Evolutionary conservation across 371 early-diverging fungal genomes (phyloP), one percentile per base, ranked within the genome.

Genomic region (Dichotomocladium elegans): DNA sequence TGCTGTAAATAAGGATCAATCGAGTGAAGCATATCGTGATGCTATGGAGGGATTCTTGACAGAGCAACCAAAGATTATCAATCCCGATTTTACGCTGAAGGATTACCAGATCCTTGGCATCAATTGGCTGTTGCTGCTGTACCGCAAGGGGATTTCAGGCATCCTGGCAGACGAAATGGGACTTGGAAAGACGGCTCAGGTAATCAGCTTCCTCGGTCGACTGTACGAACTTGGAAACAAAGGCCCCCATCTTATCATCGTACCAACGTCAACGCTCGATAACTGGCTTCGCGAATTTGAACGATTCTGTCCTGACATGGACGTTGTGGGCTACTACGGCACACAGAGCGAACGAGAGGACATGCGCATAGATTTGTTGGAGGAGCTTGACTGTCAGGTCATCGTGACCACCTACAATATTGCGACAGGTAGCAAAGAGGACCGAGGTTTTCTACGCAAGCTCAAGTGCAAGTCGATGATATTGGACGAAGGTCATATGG

Each of bases 121-220:
- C 34, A 90, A 90, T 55, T 99, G 99, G 99, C 72, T 99, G 55
- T 68, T 81, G 12, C 72, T 94, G 51, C 67, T 96, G 24, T 90
- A 91, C 70, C 77, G 87, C 26, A 87, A 88, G 51, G 68, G 79
- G 0, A 80, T 90, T 0, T 90, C 92, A 2, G 92, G 94, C 4
- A 94, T 96, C 55, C 66, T 96, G 22, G 96, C 94, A 0, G 95
- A 94, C 60, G 93, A 94, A 77, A 95, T 94, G 95, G 99, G 98
- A 6, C 83, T 99, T 9, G 99, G 99, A n/a, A 99, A 99, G 68
- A 97, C 98, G 3, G 89, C 95, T 7, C 98, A 97, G 61, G 92
- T 94, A 5, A 96, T 98, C 57, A 72, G 89, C 26, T 91, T 95
- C 51, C 51, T 98, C 29, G 87, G 86, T 11, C 74, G 80, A 12